Evolutionary conservation across 345 rosid species (phyloP), one percentile per base, ranked within the genome.

Genomic region (Bruguiera parviflora): DNA sequence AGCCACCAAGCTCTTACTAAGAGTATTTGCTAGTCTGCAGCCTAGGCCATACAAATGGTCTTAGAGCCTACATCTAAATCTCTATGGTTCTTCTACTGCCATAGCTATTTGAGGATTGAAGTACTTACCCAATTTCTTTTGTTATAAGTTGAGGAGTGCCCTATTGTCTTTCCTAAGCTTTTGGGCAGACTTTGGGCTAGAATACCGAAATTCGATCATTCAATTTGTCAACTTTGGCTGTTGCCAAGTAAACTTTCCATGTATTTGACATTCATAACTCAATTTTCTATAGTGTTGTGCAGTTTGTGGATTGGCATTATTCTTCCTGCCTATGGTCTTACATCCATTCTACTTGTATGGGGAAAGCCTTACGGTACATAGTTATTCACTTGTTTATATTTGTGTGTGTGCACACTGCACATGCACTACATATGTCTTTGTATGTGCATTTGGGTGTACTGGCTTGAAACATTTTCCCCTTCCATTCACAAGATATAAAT

Each of bases 341-440:
- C 84, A 65, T 69, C 92, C 94, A 5, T 75, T 91, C 22, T 93
- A 85, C 77, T 69, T 81, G 43, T 83, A 88, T 51, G 87, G 88
- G 21, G 85, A 88, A 78, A 79, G 67, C 73, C 86, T 83, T 43
- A 63, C 78, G 87, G 96, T 88, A 74, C 39, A 25, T 19, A 43
- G 16, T 5, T 29, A 27, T 1, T 21, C 8, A 15, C 65, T 33
- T 10, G 8, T 28, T 73, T 64, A 24, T 67, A 55, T 69, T 3
- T 29, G 11, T 24, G 2, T 4, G n/a, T 33, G 25, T 28, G 29
- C 24, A 56, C 29, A 43, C 49, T 43, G 49, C 49, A 61, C 64
- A 31, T n/a, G 15, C 35, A 1, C 62, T 9, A 67, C 8, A 33
- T 31, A 67, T 35, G 32, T 49, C 21, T 52, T 16, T 53, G 61